Evolutionary conservation across 345 rosid species (phyloP), one percentile per base, ranked within the genome.

Genomic region (Eucalyptus urophylla): DNA sequence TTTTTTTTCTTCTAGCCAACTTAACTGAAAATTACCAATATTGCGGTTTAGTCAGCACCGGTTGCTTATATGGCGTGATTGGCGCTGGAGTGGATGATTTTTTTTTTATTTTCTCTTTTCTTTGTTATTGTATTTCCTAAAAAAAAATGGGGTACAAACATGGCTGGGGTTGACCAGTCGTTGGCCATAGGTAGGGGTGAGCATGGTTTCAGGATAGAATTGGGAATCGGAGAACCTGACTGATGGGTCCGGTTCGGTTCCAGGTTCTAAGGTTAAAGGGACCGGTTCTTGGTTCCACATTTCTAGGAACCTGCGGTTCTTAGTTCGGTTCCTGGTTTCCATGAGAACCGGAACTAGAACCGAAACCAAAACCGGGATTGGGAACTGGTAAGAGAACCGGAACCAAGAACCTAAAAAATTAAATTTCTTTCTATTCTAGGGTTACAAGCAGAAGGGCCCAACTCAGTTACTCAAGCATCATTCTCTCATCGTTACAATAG

Each of bases 141-240:
- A 56, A 22, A 17, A 54, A 3, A 0, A 13, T n/a, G 62, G 29
- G 29, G 62, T 24, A 56, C 13, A 56, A 56, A 56, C 27, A 22
- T 56, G 60, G 60, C 12, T 10, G 1, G 6, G 27, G 27, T 21
- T 22, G 25, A 21, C 60, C 0, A 8, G 11, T 22, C 1, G 0
- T 56, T 56, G 60, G 27, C 60, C 12, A 56, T 0, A 17, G 4
- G 9, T 53, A 53, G 9, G 4, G 56, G 4, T 17, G 56, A 53
- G 56, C 9, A 53, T 0, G 0, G 4, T 53, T 53, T 7, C 9
- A 3, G 0, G 4, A 4, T 53, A 53, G 24, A 53, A 53, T 7
- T 0, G 9, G 0, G 56, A 53, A 53, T 0, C 2, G 1, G 0
- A 53, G 4, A 53, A 53, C 56, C 0, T 0, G 4, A 51, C 22